Percentiles rank a stretch among this genome's conserved stretches.
These are phyloP conservation scores for Entrophospora sp. DNA, from an alignment of 192 early-diverging fungal species.

Conservation along the genomic window DNA sequence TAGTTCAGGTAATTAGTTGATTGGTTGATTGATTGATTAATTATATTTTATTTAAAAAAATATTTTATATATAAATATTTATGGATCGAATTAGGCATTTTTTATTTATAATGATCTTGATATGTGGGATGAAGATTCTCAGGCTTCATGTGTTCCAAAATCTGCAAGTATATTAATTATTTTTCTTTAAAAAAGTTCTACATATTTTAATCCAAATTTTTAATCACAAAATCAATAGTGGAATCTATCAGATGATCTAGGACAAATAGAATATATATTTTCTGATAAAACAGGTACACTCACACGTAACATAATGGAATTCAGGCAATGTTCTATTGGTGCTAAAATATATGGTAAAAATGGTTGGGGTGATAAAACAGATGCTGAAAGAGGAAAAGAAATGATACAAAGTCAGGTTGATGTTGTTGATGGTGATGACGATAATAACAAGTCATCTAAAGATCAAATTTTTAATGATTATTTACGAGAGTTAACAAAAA, in stretches of 20 bases:
- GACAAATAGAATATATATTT: no score
- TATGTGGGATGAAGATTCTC: conserved; percentile 66
- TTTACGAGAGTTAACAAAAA: conserved; percentile 44
- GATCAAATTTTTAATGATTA: conserved; percentile 53
- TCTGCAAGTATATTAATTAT: conserved; percentile 41
- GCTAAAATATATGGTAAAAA: conserved; percentile 79
- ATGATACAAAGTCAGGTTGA: conserved; percentile 38
- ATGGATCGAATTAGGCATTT: conserved; percentile 48
- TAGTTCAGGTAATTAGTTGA: conserved; percentile 46
- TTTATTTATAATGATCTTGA: conserved; percentile 90
- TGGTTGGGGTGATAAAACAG: conserved; percentile 55
- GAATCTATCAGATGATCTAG: conserved; percentile 93
- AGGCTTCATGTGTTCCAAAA: conserved; percentile 53
- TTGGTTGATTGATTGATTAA: no score
- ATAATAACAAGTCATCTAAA: no score
- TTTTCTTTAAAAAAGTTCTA: no score
- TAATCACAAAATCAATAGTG: conserved; percentile 43
- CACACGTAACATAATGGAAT: conserved; percentile 94
- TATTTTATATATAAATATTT: not conserved
- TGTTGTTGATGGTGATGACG: conserved; percentile 27
- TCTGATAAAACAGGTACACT: no score
- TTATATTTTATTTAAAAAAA: not conserved
- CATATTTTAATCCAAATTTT: no score
- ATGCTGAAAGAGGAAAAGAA: conserved; percentile 50
- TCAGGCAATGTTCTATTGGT: conserved; percentile 83